Base-by-base conservation (phyloP, 2,329 filamentous ascomycete species). In the Juglanconis oblonga region DNA sequence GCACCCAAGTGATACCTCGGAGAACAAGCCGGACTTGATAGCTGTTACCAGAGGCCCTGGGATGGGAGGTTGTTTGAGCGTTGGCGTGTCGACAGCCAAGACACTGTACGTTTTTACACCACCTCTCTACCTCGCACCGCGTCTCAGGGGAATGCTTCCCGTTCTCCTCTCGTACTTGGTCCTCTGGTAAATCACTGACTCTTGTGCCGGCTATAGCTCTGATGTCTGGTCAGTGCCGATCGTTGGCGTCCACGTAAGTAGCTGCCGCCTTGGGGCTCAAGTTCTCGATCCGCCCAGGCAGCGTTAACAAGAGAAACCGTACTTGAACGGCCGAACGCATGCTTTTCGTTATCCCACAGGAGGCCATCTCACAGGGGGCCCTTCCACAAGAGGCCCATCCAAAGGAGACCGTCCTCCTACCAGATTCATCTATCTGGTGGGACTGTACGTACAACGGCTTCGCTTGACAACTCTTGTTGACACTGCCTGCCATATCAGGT, bases 41-140 rank as follows among this genome's bases (percentile, higher is more conserved):
- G 86, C 90, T 6, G 93, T 90, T 14, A 98, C 95, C 6, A 84
- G 94, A 58, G 95, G 95, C 0, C 95, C 95, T 0, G 95, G 95
- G 24, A 97, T 97, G 90, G 78, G 84, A 35, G 82, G 88, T 5
- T 92, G 91, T 67, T 80, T 99, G 35, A 82, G 86, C 24, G 86
- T 88, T 14, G 95, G 95, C 0, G 73, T 98, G 10, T 87, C 92
- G 70, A 88, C 87, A 29, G 95, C 92, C 17, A 98, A 57, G 48
- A 48, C 55, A 45, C 55, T 57, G 55, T 57, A 29, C 13, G 55
- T 45, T 35, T 5, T 29, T 24, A 24, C 24, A 24, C 24, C 24
- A 24, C 24, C 24, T 24, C 24, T 24, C 24, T 24, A 24, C 24
- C 24, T 24, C 24, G 24, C 24, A 24, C 24, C 24, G 24, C 24